Evolutionary conservation across 2,329 filamentous ascomycete species (phyloP), one percentile per base, ranked within the genome.

Genomic region (Hypoxylon sp.): DNA sequence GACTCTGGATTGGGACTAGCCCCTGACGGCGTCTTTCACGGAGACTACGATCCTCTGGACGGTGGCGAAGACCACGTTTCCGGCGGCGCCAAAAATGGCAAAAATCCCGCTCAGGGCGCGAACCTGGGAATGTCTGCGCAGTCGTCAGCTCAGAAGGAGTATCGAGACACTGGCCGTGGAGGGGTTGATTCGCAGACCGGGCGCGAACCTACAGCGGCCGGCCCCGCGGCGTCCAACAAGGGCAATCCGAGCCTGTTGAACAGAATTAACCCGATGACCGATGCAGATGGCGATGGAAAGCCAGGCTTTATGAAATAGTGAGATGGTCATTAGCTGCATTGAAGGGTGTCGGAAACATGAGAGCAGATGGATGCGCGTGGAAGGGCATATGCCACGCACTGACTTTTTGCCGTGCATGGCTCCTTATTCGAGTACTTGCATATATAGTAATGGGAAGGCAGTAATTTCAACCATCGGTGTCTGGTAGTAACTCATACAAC

Each of bases 211-310:
- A 24, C 5, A 5, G 41, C 15, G 23, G 55, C n/a, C n/a, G n/a
- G n/a, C n/a, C n/a, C n/a, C n/a, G n/a, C n/a, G n/a, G n/a, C n/a
- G n/a, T n/a, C 17, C 9, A 40, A 59, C 15, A 66, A 62, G 20
- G 70, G 72, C 43, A 83, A 83, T 73, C 76, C 81, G 1, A 73
- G 74, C 13, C 60, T 86, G 58, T 69, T 82, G 71, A 77, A 84
- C 54, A 81, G 79, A 68, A 57, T 86, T 31, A 85, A 86, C 72
- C 83, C 83, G 1, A 78, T 72, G 71, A 76, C 74, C 35, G 82
- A 86, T 65, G 60, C 82, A 23, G 75, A 84, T 62, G 74, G 79
- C 33, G 83, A 86, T 70, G 83, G 83, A 55, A 83, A 84, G 76
- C 72, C 73, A 23, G 83, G 82, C 2, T 64, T 85, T 62, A 81